phyloP scores from a whole-genome alignment of 176 grass and related monocot genomes.

The Secale cereale region DNA sequence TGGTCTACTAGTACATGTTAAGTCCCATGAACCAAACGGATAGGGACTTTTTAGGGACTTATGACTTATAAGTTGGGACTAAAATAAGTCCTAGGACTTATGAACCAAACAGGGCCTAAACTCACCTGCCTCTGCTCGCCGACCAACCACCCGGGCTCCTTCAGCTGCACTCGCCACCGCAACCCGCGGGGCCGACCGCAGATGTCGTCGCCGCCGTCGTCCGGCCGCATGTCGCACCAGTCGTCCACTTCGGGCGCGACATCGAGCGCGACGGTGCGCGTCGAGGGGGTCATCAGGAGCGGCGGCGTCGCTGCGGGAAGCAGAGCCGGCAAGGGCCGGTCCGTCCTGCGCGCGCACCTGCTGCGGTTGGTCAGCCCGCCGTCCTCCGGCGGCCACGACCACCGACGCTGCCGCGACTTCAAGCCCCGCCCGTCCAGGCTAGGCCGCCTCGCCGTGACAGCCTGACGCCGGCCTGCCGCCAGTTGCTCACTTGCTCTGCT shows the following conservation, averaged over 20 bases:
- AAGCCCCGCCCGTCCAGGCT: conserved; percentile 62
- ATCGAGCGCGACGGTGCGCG: no score
- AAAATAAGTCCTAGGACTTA: no score
- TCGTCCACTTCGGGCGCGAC: neutral
- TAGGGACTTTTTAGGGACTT: no score
- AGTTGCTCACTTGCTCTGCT: no score
- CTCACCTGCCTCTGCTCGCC: conserved; percentile 65
- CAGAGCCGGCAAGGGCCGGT: conserved; percentile 26
- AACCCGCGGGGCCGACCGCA: no score
- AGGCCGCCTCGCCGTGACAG: conserved; percentile 34
- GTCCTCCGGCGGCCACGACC: conserved; percentile 31
- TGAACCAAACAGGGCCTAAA: no score
- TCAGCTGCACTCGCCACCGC: conserved; percentile 72
- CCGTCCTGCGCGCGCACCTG: conserved; percentile 43
- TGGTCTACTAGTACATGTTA: no score
- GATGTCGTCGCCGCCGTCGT: neutral
- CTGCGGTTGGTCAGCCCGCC: conserved; percentile 50
- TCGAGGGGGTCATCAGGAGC: neutral
- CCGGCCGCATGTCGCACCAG: neutral
- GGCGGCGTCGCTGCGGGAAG: neutral
- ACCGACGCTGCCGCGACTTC: conserved; percentile 39
- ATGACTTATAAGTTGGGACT: no score
- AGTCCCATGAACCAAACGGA: no score
- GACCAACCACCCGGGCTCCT: conserved; percentile 73
- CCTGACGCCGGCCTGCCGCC: neutral